These are phyloP conservation scores for Cyphellophora attinorum DNA, from an alignment of 2,329 filamentous ascomycete genomes.

Conservation along the genomic window DNA sequence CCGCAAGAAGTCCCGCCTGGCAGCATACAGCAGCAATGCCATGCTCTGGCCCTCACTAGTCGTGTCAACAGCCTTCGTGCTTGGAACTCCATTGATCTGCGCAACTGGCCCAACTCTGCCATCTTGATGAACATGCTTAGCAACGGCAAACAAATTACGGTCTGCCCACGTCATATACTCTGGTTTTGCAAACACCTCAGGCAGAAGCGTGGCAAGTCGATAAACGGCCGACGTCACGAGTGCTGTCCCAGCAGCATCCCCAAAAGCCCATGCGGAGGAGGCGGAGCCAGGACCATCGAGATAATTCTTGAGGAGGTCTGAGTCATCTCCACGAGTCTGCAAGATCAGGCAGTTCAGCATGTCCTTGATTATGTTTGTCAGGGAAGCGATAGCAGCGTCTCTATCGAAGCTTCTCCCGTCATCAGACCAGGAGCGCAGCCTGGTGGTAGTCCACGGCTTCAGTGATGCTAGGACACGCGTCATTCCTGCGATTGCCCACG, in stretches of 20 bases:
- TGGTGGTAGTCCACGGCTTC: too few species aligned
- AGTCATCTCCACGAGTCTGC: conserved; percentile 7
- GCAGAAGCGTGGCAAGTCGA: conserved; percentile 34
- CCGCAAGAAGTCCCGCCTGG: conserved; percentile 8
- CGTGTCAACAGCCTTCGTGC: conserved; percentile 2
- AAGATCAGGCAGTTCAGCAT: conserved; percentile 28
- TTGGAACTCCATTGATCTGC: conserved; percentile 9
- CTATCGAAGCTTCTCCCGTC: too few species aligned
- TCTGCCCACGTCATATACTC: conserved; percentile 34
- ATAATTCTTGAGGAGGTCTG: conserved; percentile 35
- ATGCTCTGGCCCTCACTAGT: conserved; percentile 16
- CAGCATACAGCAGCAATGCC: conserved; percentile 12
- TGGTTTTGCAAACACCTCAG: conserved; percentile 23
- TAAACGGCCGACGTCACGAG: conserved; percentile 36
- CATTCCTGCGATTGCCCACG: conserved; percentile 39
- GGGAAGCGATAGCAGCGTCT: too few species aligned
- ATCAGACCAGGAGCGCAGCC: too few species aligned
- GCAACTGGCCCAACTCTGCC: conserved; percentile 9
- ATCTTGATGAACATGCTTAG: conserved; percentile 22
- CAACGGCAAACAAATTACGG: conserved; percentile 28
- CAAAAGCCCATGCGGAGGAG: conserved; percentile 29
- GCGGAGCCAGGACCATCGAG: conserved; percentile 24
- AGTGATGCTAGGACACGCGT: conserved; percentile 35
- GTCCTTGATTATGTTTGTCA: conserved; percentile 25
- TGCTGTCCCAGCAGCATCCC: conserved; percentile 40